Evolutionary conservation across 139 green algal species (phyloP).

Genomic region (Nannochloris sp.): DNA sequence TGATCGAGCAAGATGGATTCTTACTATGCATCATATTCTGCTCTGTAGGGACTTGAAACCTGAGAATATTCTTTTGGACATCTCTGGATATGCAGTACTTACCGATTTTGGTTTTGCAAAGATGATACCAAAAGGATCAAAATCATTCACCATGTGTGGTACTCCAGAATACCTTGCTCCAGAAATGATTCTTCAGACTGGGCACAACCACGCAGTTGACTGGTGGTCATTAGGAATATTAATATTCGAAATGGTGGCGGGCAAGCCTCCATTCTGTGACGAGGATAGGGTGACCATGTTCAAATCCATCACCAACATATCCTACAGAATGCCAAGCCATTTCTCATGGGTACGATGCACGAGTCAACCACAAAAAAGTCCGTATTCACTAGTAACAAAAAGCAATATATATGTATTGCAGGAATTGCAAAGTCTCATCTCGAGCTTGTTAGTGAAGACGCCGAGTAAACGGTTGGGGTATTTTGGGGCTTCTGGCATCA

Average conservation of each 20-base stretch:
- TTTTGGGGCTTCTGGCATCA: constrained; percentile 56
- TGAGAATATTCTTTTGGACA: constrained; percentile 56
- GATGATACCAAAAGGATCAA: constrained; percentile 50
- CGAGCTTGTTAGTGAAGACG: too few relatives aligned
- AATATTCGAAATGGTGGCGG: constrained; percentile 79
- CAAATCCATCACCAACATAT: constrained; percentile 56
- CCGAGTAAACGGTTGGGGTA: too few relatives aligned
- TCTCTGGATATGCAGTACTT: constrained; percentile 62
- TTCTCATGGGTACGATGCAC: constrained; percentile 47
- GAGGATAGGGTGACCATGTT: constrained; percentile 81
- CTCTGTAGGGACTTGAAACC: constrained; percentile 58
- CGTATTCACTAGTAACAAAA: too few relatives aligned
- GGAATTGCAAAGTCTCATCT: too few relatives aligned
- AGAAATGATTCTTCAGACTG: constrained; percentile 74
- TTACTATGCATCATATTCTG: neutral
- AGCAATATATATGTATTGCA: too few relatives aligned
- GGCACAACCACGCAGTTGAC: constrained; percentile 73
- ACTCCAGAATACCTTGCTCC: constrained; percentile 94
- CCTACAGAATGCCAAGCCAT: constrained; percentile 51
- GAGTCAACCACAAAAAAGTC: neutral
- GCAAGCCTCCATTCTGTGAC: constrained; percentile 77
- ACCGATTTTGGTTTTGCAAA: constrained; percentile 92
- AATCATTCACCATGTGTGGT: constrained; percentile 88
- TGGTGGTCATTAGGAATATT: constrained; percentile 92
- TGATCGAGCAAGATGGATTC: constrained; percentile 1